These are phyloP conservation scores for Debaryomycetaceae sp. DNA, from an alignment of 1,139 yeast genomes.

Conservation along the genomic window DNA sequence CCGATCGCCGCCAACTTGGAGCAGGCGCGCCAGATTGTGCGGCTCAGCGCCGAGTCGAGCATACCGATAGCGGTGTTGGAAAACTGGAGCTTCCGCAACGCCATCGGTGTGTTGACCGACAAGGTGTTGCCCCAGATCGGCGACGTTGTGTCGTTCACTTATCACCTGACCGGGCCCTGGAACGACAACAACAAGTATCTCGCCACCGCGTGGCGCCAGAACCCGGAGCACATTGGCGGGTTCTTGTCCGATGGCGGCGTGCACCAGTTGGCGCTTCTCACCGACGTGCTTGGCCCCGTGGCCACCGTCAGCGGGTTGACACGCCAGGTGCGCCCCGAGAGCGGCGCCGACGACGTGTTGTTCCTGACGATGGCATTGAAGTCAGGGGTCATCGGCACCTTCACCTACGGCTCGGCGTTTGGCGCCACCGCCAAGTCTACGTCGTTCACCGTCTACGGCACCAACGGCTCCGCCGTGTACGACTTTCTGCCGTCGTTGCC, in stretches of 20 bases:
- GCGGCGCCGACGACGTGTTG: conserved; percentile 78
- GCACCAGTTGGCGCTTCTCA: conserved; percentile 82
- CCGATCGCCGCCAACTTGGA: conserved; percentile 84
- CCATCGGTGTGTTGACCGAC: conserved; percentile 47
- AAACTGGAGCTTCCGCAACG: conserved; percentile 72
- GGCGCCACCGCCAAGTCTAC: conserved; percentile 75
- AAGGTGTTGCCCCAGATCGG: conserved; percentile 69
- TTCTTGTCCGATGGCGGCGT: conserved; percentile 93
- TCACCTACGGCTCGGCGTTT: conserved; percentile 86
- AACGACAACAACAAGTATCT: conserved; percentile 60
- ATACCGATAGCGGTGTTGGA: conserved; percentile 76
- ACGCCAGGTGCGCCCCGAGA: conserved; percentile 64
- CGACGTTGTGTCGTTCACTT: conserved; percentile 68
- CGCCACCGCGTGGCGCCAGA: conserved; percentile 75
- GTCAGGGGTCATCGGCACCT: conserved; percentile 71
- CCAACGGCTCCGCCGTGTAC: conserved; percentile 65
- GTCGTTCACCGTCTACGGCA: conserved; percentile 68
- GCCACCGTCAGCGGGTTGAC: conserved; percentile 68
- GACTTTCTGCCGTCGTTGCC: conserved; percentile 54
- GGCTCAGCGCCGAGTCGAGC: conserved; percentile 51
- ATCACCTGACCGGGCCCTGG: conserved; percentile 80
- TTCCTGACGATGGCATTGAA: conserved; percentile 63
- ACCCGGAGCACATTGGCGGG: conserved; percentile 91
- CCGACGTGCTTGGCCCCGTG: conserved; percentile 76
- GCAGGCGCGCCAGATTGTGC: conserved; percentile 77